These are phyloP conservation scores for Saccharomycopsis microspora DNA, from an alignment of 805 yeast genomes.

Conservation along the genomic window DNA sequence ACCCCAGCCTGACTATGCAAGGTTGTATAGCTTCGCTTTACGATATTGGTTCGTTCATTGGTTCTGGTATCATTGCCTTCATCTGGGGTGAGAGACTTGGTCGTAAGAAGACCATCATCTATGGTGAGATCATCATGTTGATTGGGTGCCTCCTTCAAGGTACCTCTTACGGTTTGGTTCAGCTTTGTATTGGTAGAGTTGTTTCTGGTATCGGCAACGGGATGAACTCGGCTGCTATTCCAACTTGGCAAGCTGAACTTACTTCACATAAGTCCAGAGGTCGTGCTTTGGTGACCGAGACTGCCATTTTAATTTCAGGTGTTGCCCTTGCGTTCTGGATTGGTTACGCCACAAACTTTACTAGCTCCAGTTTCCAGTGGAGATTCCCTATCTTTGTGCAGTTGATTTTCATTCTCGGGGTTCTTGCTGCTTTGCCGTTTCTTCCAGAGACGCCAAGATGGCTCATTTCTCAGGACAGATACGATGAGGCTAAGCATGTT, in stretches of 20 bases:
- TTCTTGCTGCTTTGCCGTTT: conserved; percentile 18
- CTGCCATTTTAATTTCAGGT: conserved; percentile 59
- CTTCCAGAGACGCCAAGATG: conserved; percentile 46
- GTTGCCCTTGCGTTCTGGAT: conserved; percentile 66
- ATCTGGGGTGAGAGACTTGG: conserved; percentile 48
- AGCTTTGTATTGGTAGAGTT: conserved; percentile 47
- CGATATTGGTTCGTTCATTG: conserved; percentile 63
- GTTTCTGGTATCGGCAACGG: conserved; percentile 69
- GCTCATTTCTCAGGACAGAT: conserved; percentile 32
- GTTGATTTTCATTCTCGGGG: conserved; percentile 36
- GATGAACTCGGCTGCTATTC: conserved; percentile 61
- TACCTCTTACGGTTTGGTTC: conserved; percentile 30
- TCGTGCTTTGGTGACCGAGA: conserved; percentile 52
- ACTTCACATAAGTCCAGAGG: conserved; percentile 59
- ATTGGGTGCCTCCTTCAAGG: conserved; percentile 46
- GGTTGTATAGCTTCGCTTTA: conserved; percentile 62
- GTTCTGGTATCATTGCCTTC: conserved; percentile 50
- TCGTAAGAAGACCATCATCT: conserved; percentile 45
- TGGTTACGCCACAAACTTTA: conserved; percentile 58
- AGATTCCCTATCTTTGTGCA: conserved; percentile 72
- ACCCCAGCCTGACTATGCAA: conserved; percentile 27
- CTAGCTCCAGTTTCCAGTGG: conserved; percentile 43
- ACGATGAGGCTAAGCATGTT: conserved; percentile 27
- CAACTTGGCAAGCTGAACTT: conserved; percentile 71
- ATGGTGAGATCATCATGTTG: conserved; percentile 41